Evolutionary conservation across 495 filamentous ascomycete genomes (phyloP).

Genomic region (Podospora didyma): DNA sequence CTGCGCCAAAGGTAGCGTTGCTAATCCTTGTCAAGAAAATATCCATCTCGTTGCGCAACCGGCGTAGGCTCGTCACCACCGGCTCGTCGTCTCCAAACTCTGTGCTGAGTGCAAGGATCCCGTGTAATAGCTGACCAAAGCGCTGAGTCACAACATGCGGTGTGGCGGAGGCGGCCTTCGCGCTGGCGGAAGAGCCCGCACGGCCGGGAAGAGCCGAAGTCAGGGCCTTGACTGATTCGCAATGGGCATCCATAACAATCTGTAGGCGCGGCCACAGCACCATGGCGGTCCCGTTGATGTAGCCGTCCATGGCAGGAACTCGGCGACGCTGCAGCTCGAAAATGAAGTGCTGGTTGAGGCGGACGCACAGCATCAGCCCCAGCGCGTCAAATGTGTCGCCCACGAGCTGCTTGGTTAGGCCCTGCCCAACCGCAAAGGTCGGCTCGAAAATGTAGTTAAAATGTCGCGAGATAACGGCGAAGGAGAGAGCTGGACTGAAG

Average conservation of each 20-base stretch:
- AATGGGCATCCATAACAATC: conserved; percentile 86
- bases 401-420: conserved; percentile 71
- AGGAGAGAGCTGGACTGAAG: conserved; percentile 63
- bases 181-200: conserved; percentile 51
- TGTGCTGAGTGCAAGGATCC: conserved; percentile 73
- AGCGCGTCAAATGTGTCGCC: conserved; percentile 75
- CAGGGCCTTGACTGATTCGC: conserved; percentile 70
- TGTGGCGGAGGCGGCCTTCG: conserved; percentile 67
- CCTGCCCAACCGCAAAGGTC: conserved; percentile 74
- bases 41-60: conserved; percentile 76
- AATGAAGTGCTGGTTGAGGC: conserved; percentile 85
- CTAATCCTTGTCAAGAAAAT: conserved; percentile 62
- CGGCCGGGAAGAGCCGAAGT: conserved; percentile 46
- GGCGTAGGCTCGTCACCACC: conserved; percentile 69
- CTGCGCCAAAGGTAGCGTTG: conserved; percentile 59
- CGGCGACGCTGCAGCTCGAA: conserved; percentile 91
- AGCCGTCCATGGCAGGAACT: conserved; percentile 81
- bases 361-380: conserved; percentile 84
- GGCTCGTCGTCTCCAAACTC: conserved; percentile 94
- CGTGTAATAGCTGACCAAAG: conserved; percentile 85
- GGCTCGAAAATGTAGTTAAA: conserved; percentile 82
- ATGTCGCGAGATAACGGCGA: conserved; percentile 54
- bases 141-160: conserved; percentile 89
- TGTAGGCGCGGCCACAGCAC: conserved; percentile 95
- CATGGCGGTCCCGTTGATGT: conserved; percentile 94